Evolutionary conservation across 345 rosid genomes (phyloP).

Genomic region (Reutealis trisperma): DNA sequence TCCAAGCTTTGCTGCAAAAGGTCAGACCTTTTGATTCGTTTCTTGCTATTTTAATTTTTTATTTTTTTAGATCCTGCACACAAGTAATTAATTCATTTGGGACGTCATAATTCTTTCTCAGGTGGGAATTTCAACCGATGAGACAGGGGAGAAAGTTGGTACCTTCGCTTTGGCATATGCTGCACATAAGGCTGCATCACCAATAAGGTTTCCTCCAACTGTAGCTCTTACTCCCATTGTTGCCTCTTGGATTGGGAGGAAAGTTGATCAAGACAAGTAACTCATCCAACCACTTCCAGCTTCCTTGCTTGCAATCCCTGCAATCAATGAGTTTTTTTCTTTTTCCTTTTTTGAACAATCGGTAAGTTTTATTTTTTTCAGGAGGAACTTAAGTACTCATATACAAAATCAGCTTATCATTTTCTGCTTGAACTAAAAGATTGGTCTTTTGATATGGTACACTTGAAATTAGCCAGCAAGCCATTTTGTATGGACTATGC

Average conservation of each 20-base stretch:
- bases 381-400: not conserved
- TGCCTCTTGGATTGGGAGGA: conserved; percentile 88
- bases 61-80: not conserved
- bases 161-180: conserved; percentile 87
- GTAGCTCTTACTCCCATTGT: conserved; percentile 92
- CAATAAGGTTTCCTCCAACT: conserved; percentile 85
- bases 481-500: not conserved
- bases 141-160: conserved; percentile 79
- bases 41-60: too few species aligned
- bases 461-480: not conserved
- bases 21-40: conserved; percentile 21
- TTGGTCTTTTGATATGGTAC: not conserved
- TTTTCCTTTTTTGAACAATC: too few species aligned
- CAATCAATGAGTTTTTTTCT: not conserved
- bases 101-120: conserved; percentile 11
- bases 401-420: not conserved
- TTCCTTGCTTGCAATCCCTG: not conserved
- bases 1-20: conserved; percentile 71
- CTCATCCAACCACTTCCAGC: not conserved
- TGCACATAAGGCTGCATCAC: conserved; percentile 97
- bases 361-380: too few species aligned
- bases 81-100: not conserved
- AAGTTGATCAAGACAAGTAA: conserved; percentile 54
- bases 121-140: conserved; percentile 77
- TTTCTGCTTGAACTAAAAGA: not conserved